A percentile compares a stretch with the other conserved stretches of the same genome.
These are phyloP conservation scores for Claviceps quebecensis DNA, from an alignment of 2,329 filamentous ascomycete genomes.

Conservation along the genomic window DNA sequence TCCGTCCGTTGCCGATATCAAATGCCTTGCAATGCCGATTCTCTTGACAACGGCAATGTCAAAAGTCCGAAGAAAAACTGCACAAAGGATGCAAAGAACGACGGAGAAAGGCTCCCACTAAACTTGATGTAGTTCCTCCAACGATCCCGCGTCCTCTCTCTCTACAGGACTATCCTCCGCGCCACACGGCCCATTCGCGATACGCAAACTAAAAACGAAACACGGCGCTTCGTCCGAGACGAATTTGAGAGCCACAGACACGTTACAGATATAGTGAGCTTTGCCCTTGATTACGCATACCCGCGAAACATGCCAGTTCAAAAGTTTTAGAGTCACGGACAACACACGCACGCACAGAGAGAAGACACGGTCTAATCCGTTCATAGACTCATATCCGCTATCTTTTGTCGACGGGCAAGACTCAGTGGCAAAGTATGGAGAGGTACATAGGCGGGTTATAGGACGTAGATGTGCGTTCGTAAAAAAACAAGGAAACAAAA, in stretches of 20 bases:
- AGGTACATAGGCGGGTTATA: conserved; percentile 27
- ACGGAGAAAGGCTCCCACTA: not conserved
- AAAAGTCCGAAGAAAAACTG: not conserved
- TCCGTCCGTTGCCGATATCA: no score
- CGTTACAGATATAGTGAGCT: conserved; percentile 40
- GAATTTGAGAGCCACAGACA: conserved; percentile 46
- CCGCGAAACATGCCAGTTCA: no score
- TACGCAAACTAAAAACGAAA: conserved; percentile 37
- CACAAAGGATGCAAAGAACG: not conserved
- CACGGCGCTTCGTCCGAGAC: conserved; percentile 39
- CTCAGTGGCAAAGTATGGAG: conserved; percentile 50
- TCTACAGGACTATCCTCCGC: conserved; percentile 46
- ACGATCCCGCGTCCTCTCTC: conserved; percentile 35
- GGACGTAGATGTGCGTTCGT: not conserved
- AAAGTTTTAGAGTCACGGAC: no score
- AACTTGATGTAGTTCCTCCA: conserved; percentile 39
- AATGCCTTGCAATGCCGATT: no score
- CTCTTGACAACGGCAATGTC: no score
- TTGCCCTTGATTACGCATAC: conserved; percentile 4
- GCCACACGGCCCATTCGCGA: conserved; percentile 39
- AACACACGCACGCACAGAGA: not conserved
- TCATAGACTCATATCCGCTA: conserved; percentile 44
- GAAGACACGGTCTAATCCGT: not conserved
- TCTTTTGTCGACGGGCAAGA: conserved; percentile 49
- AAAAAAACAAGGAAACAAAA: not conserved